Conservation (phyloP, 225 moss, liverwort and hornwort genomes). For the Physcomitrium patens region DNA sequence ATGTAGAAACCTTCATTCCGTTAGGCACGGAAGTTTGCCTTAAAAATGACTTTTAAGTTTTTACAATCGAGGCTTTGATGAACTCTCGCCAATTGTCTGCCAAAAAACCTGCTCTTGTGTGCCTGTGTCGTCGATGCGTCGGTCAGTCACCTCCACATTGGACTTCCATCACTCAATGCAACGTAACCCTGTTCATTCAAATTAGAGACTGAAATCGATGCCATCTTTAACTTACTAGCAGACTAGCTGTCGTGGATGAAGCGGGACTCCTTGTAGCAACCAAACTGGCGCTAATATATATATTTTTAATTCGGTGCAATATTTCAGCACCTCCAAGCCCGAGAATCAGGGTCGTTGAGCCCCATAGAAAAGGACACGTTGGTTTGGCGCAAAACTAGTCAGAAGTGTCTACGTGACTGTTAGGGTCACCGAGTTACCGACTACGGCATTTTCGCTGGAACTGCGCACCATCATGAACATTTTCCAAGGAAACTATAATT, state of each 20-base stretch:
- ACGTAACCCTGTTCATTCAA: neutral
- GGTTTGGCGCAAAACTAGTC: constrained; percentile 10
- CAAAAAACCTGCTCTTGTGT: too few species aligned
- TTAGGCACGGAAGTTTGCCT: too few species aligned
- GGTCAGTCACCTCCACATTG: too few species aligned
- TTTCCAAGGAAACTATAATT: constrained; percentile 11
- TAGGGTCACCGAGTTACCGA: constrained; percentile 28
- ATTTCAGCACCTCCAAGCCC: constrained; percentile 17
- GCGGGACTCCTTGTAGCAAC: neutral
- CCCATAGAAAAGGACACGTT: constrained; percentile 13
- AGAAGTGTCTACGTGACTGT: constrained; percentile 11
- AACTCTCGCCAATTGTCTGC: too few species aligned
- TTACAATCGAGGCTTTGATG: too few species aligned
- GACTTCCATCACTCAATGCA: neutral
- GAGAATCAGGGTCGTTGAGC: constrained; percentile 18
- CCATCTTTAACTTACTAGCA: neutral
- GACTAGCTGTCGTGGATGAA: neutral
- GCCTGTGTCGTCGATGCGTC: too few species aligned
- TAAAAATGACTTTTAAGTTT: too few species aligned
- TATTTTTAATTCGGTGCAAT: constrained; percentile 17
- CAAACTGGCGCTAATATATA: neutral
- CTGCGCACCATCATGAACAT: neutral
- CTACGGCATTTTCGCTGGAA: constrained; percentile 13
- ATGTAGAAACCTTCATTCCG: too few species aligned
- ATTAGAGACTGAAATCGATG: neutral